Percentiles rank a stretch among this genome's conserved stretches.
Conservation (phyloP, 2,329 filamentous ascomycete species). For the Stemphylium beticola region DNA sequence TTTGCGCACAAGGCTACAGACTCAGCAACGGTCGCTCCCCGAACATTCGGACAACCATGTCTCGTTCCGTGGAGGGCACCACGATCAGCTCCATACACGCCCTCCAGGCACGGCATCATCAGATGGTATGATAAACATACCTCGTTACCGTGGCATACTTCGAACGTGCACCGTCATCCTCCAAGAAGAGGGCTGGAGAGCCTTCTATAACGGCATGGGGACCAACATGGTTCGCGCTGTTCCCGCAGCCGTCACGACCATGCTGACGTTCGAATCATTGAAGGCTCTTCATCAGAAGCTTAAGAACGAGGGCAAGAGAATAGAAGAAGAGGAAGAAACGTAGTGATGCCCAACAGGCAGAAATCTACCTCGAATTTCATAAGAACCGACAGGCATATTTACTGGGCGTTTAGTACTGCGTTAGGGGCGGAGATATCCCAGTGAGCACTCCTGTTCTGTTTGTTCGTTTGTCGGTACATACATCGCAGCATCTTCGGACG, state of each 20-base stretch:
- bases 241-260: constrained; percentile 93
- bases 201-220: constrained; percentile 96
- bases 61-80: constrained; percentile 50
- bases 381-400: constrained; percentile 12
- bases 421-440: constrained; percentile 23
- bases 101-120: constrained; percentile 57
- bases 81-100: constrained; percentile 51
- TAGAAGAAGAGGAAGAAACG: constrained; percentile 24
- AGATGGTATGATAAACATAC: constrained; percentile 62
- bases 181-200: constrained; percentile 89
- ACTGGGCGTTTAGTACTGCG: constrained; percentile 25
- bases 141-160: constrained; percentile 76
- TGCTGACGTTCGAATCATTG: constrained; percentile 92
- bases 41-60: constrained; percentile 57
- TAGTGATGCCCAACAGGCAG: constrained; percentile 2
- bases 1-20: constrained; percentile 89
- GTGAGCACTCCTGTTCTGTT: constrained; percentile 27
- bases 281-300: constrained; percentile 58
- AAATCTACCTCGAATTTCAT: not conserved
- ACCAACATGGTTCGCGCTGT: constrained; percentile 97
- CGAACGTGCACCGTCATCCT: constrained; percentile 85
- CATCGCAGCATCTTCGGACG: constrained; percentile 25
- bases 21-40: constrained; percentile 75
- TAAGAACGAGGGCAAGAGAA: constrained; percentile 58
- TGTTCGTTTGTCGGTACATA: constrained; percentile 31